Conservation (phyloP, 441 rosid genomes). For the Bocquillonia castaneifolia region DNA sequence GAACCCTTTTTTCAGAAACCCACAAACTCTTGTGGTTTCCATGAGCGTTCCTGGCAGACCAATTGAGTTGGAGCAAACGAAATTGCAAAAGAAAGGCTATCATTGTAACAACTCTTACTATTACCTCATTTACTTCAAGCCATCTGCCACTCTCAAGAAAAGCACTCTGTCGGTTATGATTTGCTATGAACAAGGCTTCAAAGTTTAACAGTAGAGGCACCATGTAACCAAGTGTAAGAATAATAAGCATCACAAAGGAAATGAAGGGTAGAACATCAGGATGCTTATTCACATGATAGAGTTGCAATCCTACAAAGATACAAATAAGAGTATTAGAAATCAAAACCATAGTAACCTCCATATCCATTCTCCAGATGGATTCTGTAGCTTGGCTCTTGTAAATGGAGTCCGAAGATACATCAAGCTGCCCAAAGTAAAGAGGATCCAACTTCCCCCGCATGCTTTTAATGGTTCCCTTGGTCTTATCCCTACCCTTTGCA, state of each 20-base stretch:
- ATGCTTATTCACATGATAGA: slow-evolving; percentile 64
- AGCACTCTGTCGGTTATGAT: slow-evolving; percentile 42
- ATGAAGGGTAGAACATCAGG: slow-evolving; percentile 65
- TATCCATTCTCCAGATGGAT: slow-evolving; percentile 88
- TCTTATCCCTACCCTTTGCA: slow-evolving; percentile 39
- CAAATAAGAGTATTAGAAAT: slow-evolving; percentile 72
- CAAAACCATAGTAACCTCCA: slow-evolving; percentile 74
- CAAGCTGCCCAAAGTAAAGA: slow-evolving; percentile 53
- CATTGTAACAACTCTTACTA: slow-evolving; percentile 75
- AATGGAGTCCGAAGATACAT: slow-evolving; percentile 54
- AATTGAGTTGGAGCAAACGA: slow-evolving; percentile 68
- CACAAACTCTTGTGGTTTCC: slow-evolving; percentile 40
- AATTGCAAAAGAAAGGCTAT: slow-evolving; percentile 80
- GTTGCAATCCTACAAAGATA: slow-evolving; percentile 66
- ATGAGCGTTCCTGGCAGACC: slow-evolving; percentile 51
- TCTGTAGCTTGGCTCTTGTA: slow-evolving; percentile 54
- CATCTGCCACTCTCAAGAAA: slow-evolving; percentile 71
- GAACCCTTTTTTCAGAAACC: slow-evolving; percentile 64
- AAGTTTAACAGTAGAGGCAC: slow-evolving; percentile 73
- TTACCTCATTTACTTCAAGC: slow-evolving; percentile 81
- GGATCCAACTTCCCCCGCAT: slow-evolving; percentile 52
- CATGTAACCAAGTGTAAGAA: slow-evolving; percentile 74
- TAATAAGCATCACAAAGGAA: slow-evolving; percentile 56
- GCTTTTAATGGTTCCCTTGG: slow-evolving; percentile 70
- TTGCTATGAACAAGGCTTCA: slow-evolving; percentile 56